A percentile compares a stretch with the other conserved stretches of the same genome.
Evolutionary conservation across 495 filamentous ascomycete species (phyloP).

Genomic region (Hypoxylon crocopeplum): DNA sequence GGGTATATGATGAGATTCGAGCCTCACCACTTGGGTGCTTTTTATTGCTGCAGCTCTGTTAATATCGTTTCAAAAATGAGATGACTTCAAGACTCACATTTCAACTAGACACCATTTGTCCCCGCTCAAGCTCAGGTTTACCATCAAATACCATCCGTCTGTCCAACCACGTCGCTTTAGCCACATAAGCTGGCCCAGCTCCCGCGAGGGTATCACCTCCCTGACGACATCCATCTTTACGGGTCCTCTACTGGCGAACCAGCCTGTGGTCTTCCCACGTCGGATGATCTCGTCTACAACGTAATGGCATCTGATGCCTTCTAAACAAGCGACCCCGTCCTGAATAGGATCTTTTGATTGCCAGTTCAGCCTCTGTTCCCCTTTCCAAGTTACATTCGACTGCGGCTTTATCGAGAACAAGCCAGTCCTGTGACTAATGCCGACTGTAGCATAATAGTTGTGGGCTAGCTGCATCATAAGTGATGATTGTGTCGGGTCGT

Average conservation of each 20-base stretch:
- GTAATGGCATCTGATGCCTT: slow-evolving; percentile 62
- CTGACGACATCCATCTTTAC: slow-evolving; percentile 66
- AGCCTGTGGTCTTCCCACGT: slow-evolving; percentile 66
- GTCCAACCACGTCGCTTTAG: slow-evolving; percentile 68
- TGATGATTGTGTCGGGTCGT: slow-evolving; percentile 68
- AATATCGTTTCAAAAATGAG: slow-evolving; percentile 17
- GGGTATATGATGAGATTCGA: slow-evolving; percentile 41
- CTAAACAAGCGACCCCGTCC: slow-evolving; percentile 60
- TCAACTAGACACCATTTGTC: slow-evolving; percentile 80
- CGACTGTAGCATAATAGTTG: slow-evolving; percentile 61
- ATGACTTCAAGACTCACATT: slow-evolving; percentile 50
- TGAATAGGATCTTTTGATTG: slow-evolving; percentile 57
- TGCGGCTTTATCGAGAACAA: slow-evolving; percentile 59
- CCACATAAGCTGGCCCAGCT: slow-evolving; percentile 66
- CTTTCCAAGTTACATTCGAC: slow-evolving; percentile 44
- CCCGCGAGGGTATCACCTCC: slow-evolving; percentile 63
- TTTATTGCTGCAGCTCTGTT: slow-evolving; percentile 10
- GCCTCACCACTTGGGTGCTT: slow-evolving; percentile 28
- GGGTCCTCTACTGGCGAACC: slow-evolving; percentile 61
- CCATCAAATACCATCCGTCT: slow-evolving; percentile 70
- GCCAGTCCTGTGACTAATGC: slow-evolving; percentile 73
- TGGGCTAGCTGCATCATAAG: slow-evolving; percentile 73
- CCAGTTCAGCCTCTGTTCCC: slow-evolving; percentile 61
- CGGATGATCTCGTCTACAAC: slow-evolving; percentile 69
- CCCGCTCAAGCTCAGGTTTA: slow-evolving; percentile 73